phyloP scores from a whole-genome alignment of 768 basidiomycete genomes.

The Tephrocybe sp. region DNA sequence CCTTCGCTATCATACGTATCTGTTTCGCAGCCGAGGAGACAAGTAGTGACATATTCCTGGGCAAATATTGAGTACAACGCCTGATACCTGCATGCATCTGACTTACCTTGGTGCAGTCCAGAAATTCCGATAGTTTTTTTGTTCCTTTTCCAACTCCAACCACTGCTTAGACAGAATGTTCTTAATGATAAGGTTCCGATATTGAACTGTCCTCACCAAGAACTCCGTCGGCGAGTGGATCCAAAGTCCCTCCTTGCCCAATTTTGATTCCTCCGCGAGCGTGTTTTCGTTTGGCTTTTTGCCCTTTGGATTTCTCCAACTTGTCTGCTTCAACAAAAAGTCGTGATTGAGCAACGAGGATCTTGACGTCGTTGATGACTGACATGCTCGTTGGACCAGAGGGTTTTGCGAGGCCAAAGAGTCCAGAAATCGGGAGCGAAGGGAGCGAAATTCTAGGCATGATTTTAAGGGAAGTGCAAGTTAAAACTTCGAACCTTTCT shows the following conservation, averaged over 20 bases:
- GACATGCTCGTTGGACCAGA: constrained; percentile 93
- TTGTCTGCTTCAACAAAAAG: constrained; percentile 74
- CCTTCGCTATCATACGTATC: constrained; percentile 95
- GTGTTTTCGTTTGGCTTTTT: constrained; percentile 42
- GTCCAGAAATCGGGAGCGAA: constrained; percentile 66
- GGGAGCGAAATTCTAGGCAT: constrained; percentile 70
- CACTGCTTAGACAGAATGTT: constrained; percentile 45
- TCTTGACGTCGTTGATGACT: constrained; percentile 81
- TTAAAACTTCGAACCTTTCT: no score
- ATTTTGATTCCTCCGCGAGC: constrained; percentile 66
- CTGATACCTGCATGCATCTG: neutral
- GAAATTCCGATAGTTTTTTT: constrained; percentile 78
- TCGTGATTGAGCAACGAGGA: constrained; percentile 70
- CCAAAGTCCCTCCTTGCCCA: constrained; percentile 93
- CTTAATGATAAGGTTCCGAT: neutral
- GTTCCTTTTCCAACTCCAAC: constrained; percentile 89
- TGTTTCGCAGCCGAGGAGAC: constrained; percentile 90
- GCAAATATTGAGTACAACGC: neutral
- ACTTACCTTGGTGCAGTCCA: constrained; percentile 85
- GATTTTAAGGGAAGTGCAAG: neutral
- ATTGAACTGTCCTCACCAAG: constrained; percentile 55
- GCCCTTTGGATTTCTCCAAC: constrained; percentile 50
- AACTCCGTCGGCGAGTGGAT: constrained; percentile 95
- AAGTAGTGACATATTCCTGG: constrained; percentile 91
- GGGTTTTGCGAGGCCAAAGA: constrained; percentile 91